Evolutionary conservation across 2,329 filamentous ascomycete species (phyloP), one percentile per base, ranked within the genome.

Genomic region (Hymenoscyphus repandus): DNA sequence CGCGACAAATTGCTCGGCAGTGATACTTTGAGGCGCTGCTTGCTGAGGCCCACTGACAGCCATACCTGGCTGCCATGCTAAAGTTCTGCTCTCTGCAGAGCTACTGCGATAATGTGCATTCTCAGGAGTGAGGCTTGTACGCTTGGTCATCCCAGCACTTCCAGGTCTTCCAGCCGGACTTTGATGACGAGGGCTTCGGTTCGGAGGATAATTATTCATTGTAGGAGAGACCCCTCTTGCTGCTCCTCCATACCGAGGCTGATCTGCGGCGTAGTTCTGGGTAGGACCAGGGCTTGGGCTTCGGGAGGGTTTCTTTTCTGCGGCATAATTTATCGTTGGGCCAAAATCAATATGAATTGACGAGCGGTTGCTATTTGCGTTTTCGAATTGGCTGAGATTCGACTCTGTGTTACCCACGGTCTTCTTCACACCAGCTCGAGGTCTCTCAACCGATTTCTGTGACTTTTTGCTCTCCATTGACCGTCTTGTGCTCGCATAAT

Each of bases 1-100:
- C 61, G 90, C 82, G 5, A 96, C 89, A 69, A 86, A 95, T 60
- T 95, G 83, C 66, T 96, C 89, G 0, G 90, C 77, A 4, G 85
- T 87, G 11, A 95, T 64, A 7, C 69, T 71, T 38, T 58, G 60
- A 71, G 56, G 51, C 17, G 40, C 75, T n/a, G 76, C 74, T 12
- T 72, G 67, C 27, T 72, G 69, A 15, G 73, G 72, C 9, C 73
- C 74, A 11, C 73, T 71, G 33, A 73, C 69, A 33, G 75, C 70
- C 63, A 80, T 80, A 33, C 79, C 83, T 5, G 91, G 90, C 58
- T 90, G 86, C 91, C 91, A 96, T 4, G 85, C 74, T 56, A 93
- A 72, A 60, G 79, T 90, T 56, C 83, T 79, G 54, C 82, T 78
- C 9, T 78, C 75, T n/a, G 72, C 69, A 0, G 76, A 75, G 17